phyloP scores from a whole-genome alignment of 108 stramenopile genomes.

The Mayamaea pseudoterrestris region DNA sequence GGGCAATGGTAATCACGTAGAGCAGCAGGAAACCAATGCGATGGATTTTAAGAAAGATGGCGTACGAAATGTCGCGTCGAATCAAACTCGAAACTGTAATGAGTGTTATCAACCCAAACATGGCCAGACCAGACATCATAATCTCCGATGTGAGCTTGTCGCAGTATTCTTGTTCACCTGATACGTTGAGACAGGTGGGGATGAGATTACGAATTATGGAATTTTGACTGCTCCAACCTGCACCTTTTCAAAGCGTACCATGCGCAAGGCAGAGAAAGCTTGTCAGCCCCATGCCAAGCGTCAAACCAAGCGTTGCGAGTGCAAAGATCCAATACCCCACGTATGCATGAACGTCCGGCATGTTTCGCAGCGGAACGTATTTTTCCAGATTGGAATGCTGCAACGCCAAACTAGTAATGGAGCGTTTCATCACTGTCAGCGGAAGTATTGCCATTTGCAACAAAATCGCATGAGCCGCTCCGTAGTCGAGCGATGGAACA shows the following conservation, averaged over 20 bases:
- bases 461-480: conserved; percentile 37
- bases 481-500: conserved; percentile 33
- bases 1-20: conserved; percentile 25
- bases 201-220: too few relatives aligned
- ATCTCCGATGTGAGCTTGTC: conserved; percentile 30
- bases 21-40: conserved; percentile 23
- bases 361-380: conserved; percentile 23
- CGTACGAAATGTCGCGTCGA: conserved; percentile 26
- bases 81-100: conserved; percentile 21
- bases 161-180: conserved; percentile 29
- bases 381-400: conserved; percentile 11
- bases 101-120: conserved; percentile 17
- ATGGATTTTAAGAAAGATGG: conserved; percentile 28
- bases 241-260: too few relatives aligned
- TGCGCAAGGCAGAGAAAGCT: too few relatives aligned
- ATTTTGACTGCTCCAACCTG: too few relatives aligned
- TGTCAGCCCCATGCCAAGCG: too few relatives aligned
- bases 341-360: conserved; percentile 23
- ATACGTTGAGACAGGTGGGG: too few relatives aligned
- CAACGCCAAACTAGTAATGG: conserved; percentile 24
- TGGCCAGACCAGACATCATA: conserved; percentile 22
- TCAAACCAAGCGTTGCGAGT: too few relatives aligned
- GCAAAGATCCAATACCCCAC: too few relatives aligned
- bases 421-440: conserved; percentile 25
- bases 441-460: conserved; percentile 40